Evolutionary conservation across 345 rosid species (phyloP), one percentile per base, ranked within the genome.

Genomic region (Moringa oleifera): DNA sequence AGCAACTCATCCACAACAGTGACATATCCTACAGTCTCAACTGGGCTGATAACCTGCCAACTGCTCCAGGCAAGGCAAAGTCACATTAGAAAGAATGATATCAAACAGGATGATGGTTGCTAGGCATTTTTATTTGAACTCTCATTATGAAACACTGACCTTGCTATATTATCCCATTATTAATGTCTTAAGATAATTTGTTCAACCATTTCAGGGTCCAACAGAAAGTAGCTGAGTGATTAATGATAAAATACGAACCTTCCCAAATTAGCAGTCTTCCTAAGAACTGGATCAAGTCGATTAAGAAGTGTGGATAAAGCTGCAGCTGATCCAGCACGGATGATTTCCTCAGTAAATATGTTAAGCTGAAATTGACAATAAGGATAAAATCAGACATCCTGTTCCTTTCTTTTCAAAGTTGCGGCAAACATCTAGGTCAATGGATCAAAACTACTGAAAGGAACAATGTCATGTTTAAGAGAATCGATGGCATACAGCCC

Each of bases 11-110:
- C 87, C 71, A 87, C 99, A 57, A 83, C 89, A 22, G 67, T 77
- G 61, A 94, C 91, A 71, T 84, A 85, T 70, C 99, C 99, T 20
- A 80, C 80, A 55, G 76, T 95, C 75, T 94, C 97, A 68, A 83
- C 86, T 10, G 99, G 96, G 70, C 99, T 90, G 60, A 90, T 94
- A 68, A 94, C 95, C 83, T 94, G 99, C 99, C 99, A 94, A 69
- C 99, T 94, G 91, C 73, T 67, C 63, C 65, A 77, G 68, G 61
- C 71, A 66, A 75, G 58, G 21, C 6, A 28, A 65, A 74, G 55
- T 51, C 58, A 61, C 75, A 54, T 73, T 37, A 75, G 62, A 57
- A 41, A 65, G 68, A 68, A 57, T 62, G 37, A 62, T 64, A 20
- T 52, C n/a, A 57, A 68, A 61, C 69, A 33, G 56, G 45, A 53